Evolutionary conservation across 768 basidiomycete genomes (phyloP).

Genomic region (Leccinum variicolor): DNA sequence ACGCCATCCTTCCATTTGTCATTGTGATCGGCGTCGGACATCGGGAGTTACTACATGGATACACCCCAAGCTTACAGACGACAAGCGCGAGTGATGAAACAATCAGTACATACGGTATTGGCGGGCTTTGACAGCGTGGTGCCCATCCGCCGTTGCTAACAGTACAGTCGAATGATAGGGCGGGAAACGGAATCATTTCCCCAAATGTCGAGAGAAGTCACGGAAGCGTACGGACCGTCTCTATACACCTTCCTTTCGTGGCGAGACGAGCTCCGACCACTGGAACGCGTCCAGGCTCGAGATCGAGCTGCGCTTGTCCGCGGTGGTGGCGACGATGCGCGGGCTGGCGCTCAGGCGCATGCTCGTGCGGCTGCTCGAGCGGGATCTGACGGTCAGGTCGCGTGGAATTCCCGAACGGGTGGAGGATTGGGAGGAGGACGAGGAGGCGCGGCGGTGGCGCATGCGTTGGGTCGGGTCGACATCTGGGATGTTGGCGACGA

Average conservation of each 20-base stretch:
- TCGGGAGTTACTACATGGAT: not conserved
- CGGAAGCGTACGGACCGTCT: not conserved
- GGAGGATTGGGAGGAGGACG: slow-evolving; percentile 57
- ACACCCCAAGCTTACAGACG: slow-evolving; percentile 6
- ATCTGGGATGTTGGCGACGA: slow-evolving; percentile 65
- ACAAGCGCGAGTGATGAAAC: not conserved
- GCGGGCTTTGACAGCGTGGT: not conserved
- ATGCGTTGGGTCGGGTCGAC: slow-evolving; percentile 78
- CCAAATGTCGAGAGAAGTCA: not conserved
- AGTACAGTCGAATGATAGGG: slow-evolving; percentile 6
- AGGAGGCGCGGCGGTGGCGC: slow-evolving; percentile 76
- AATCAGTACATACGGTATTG: slow-evolving; percentile 5
- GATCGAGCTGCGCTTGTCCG: slow-evolving; percentile 30
- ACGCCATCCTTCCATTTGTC: not conserved
- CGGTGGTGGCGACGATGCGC: slow-evolving; percentile 29
- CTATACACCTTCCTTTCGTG: slow-evolving; percentile 27
- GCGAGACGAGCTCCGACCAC: slow-evolving; percentile 32
- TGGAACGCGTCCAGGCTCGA: slow-evolving; percentile 32
- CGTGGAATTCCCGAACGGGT: slow-evolving; percentile 34
- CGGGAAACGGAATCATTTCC: not conserved
- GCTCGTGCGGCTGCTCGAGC: slow-evolving; percentile 43
- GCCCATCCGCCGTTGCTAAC: not conserved
- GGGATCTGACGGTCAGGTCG: slow-evolving; percentile 37
- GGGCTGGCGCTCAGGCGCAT: slow-evolving; percentile 32
- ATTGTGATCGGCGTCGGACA: not conserved